Base-by-base conservation (phyloP, 2,329 filamentous ascomycete genomes). In the Coniochaeta pulveracea region DNA sequence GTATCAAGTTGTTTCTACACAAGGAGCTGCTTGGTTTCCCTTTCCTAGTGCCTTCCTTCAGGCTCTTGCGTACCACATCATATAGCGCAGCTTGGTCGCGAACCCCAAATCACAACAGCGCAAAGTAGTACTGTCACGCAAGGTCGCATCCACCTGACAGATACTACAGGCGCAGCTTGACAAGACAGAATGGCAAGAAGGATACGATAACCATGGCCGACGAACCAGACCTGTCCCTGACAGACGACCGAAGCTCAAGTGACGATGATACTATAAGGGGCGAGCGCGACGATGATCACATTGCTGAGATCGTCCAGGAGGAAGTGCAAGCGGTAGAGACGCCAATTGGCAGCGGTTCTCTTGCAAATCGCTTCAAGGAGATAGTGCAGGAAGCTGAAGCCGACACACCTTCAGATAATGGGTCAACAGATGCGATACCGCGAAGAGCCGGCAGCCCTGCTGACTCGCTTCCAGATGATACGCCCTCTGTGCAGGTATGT, bases 401-500 rank as follows among this genome's bases (percentile, higher is more conserved):
- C 27, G 64, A 69, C 10, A 58, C 64, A 41, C 48, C 47, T 12
- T 73, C 69, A 7, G 68, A 72, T 35, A 60, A 66, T 40, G 66
- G 64, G 35, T 71, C 66, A n/a, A 51, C 61, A n/a, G 68, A 71
- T 43, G 64, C 61, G 30, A 45, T 67, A 17, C 67, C 70, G 23
- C 58, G 60, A 39, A 66, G 72, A 45, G 62, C 66, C 24, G 74
- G 70, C 27, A 93, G 84, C 48, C 80, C 80, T 6, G 66, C 72
- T 33, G 76, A 71, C 42, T 86, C 81, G 10, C 54, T 76, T 17
- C 82, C 84, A 14, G 86, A 93, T 49, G 83, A 93, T 52, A 80
- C 84, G 7, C 84, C 84, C 16, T 95, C 89, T 12, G 54, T 89
- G 34, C 83, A 85, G 62, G 84, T 86, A 62, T 44, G 66, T 45